Percentiles rank a stretch among this genome's conserved stretches.
phyloP scores from a whole-genome alignment of 75 land plant species.

The Chamaecyparis obtusa region DNA sequence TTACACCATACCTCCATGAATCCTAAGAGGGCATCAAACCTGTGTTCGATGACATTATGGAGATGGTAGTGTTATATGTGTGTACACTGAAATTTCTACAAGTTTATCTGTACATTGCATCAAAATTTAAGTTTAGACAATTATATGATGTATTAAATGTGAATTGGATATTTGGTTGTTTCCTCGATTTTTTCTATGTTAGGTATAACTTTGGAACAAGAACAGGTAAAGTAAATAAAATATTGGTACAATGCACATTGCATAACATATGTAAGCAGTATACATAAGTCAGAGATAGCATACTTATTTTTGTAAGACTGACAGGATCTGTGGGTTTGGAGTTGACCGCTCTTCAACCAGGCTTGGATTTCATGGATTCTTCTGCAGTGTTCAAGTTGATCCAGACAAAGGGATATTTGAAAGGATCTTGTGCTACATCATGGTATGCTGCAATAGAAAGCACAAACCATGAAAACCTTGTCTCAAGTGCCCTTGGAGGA shows the following conservation, averaged over 20 bases:
- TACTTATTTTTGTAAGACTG: constrained; percentile 5
- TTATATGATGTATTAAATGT: no score
- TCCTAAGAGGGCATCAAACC: no score
- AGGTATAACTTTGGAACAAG: neutral
- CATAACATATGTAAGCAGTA: neutral
- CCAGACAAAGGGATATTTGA: constrained; percentile 62
- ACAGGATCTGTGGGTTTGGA: constrained; percentile 52
- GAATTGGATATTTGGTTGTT: neutral
- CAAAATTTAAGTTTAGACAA: no score
- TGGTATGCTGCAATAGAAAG: constrained; percentile 37
- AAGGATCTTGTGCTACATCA: constrained; percentile 28
- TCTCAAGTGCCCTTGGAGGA: constrained; percentile 72
- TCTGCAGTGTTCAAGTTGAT: constrained; percentile 45
- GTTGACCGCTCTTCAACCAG: constrained; percentile 53
- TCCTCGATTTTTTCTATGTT: neutral
- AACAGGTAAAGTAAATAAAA: neutral
- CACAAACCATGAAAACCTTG: constrained; percentile 32
- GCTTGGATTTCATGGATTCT: constrained; percentile 51
- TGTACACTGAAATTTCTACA: no score
- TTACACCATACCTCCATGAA: no score
- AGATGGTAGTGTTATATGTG: no score
- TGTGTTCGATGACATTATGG: no score
- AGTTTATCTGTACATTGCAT: no score
- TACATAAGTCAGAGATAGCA: neutral
- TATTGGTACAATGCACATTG: neutral